phyloP scores from a whole-genome alignment of 352 stramenopile genomes.

The Globisporangium parvum region DNA sequence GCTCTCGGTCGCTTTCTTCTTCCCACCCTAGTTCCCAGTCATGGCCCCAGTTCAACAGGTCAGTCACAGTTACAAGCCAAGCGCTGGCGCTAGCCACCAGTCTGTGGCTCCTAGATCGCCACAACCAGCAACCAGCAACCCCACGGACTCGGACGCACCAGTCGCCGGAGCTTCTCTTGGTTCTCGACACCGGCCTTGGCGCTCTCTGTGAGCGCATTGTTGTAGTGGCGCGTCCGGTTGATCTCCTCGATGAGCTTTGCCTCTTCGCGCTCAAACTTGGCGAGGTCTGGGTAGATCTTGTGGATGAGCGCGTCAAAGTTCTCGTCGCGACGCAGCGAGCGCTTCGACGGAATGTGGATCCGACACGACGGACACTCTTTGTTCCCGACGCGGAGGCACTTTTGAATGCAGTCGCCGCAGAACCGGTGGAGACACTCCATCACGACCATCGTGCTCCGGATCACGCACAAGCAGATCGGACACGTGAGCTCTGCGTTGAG shows the following conservation, averaged over 20 bases:
- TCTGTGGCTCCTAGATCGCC: too few species aligned
- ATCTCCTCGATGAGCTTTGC: slow-evolving; percentile 75
- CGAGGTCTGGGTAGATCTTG: slow-evolving; percentile 83
- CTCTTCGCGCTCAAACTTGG: slow-evolving; percentile 72
- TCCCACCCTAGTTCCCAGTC: neutral
- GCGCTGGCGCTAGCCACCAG: too few species aligned
- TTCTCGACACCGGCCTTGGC: slow-evolving; percentile 64
- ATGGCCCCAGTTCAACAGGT: neutral
- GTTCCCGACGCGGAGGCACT: slow-evolving; percentile 76
- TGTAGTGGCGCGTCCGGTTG: slow-evolving; percentile 74
- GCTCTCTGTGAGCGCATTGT: slow-evolving; percentile 78
- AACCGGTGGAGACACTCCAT: slow-evolving; percentile 92
- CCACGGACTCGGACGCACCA: slow-evolving; percentile 19
- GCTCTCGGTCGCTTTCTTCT: slow-evolving; percentile 10
- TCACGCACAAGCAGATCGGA: slow-evolving; percentile 84
- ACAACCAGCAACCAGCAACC: neutral
- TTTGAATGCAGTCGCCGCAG: slow-evolving; percentile 87
- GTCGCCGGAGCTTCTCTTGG: slow-evolving; percentile 53
- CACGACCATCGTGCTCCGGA: slow-evolving; percentile 81
- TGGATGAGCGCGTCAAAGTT: slow-evolving; percentile 86
- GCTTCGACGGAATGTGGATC: slow-evolving; percentile 86
- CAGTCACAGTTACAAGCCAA: neutral
- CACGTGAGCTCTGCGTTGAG: slow-evolving; percentile 85
- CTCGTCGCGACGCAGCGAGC: slow-evolving; percentile 69
- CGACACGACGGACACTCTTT: slow-evolving; percentile 88